Conservation (phyloP, 352 stramenopile species). For the Phytophthora lateralis region DNA sequence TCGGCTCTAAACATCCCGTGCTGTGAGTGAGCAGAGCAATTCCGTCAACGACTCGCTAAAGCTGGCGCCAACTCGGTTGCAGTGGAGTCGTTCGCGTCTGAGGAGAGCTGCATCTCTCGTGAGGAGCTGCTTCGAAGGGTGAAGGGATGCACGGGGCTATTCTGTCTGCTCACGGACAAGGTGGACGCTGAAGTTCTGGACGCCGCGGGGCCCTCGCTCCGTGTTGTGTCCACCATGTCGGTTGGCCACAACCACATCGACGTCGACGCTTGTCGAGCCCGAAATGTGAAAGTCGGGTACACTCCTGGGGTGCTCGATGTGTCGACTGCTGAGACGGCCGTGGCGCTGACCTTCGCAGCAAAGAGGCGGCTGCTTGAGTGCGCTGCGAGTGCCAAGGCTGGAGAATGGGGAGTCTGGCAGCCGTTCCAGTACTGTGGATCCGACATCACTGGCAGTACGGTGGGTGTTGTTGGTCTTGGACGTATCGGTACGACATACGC, state of each 20-base stretch:
- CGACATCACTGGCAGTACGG: conserved; percentile 70
- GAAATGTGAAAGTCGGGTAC: conserved; percentile 80
- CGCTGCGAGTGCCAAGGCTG: conserved; percentile 71
- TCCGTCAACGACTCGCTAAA: conserved; percentile 37
- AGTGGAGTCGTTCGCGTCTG: conserved; percentile 34
- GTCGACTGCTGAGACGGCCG: conserved; percentile 75
- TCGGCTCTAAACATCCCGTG: not conserved
- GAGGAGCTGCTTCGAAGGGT: conserved; percentile 55
- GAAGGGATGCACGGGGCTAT: conserved; percentile 54
- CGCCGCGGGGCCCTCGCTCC: conserved; percentile 55
- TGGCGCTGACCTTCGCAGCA: conserved; percentile 71
- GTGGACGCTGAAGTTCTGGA: conserved; percentile 74
- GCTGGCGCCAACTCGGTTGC: conserved; percentile 20
- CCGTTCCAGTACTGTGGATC: conserved; percentile 82
- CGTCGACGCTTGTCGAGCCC: conserved; percentile 67
- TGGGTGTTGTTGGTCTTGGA: conserved; percentile 85
- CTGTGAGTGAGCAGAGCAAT: conserved; percentile 25
- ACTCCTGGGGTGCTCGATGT: conserved; percentile 87
- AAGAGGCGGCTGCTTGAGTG: conserved; percentile 71
- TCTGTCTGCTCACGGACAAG: conserved; percentile 75
- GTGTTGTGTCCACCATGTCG: conserved; percentile 87
- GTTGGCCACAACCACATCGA: conserved; percentile 93
- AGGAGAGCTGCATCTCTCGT: conserved; percentile 44
- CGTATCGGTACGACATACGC: conserved; percentile 88
- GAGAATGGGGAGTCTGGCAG: conserved; percentile 81